Conservation (phyloP, 148 eudicot genomes). For the Talinum fruticosum region DNA sequence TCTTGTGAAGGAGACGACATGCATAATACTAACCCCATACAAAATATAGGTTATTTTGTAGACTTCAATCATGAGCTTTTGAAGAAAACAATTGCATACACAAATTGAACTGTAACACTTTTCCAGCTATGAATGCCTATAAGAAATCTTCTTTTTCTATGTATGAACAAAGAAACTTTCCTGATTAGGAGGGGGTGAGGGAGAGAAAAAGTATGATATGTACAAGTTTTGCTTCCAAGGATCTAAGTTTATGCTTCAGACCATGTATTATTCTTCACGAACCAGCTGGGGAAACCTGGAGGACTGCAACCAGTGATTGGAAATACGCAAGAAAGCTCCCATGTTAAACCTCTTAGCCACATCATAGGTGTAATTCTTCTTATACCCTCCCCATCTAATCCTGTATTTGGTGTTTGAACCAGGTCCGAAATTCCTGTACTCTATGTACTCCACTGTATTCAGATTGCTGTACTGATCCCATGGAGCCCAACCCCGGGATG, state of each 20-base stretch:
- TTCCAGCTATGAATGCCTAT: neutral
- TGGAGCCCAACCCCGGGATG: slow-evolving; percentile 58
- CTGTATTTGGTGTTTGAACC: slow-evolving; percentile 52
- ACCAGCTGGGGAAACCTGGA: slow-evolving; percentile 42
- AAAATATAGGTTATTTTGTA: slow-evolving; percentile 24
- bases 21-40: neutral
- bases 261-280: slow-evolving; percentile 18
- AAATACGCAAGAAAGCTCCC: slow-evolving; percentile 44
- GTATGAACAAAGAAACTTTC: neutral
- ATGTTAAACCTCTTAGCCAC: slow-evolving; percentile 38
- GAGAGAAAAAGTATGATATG: neutral
- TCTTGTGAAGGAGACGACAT: neutral
- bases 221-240: neutral
- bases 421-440: slow-evolving; percentile 62
- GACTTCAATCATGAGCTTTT: slow-evolving; percentile 4
- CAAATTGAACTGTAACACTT: neutral
- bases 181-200: neutral
- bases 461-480: slow-evolving; percentile 51
- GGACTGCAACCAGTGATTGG: slow-evolving; percentile 47
- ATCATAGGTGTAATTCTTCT: slow-evolving; percentile 42
- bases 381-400: slow-evolving; percentile 61
- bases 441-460: slow-evolving; percentile 63
- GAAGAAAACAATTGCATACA: neutral
- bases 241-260: neutral
- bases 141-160: neutral